Conservation (phyloP, 139 green algal genomes). For the Micractinium sp. region DNA sequence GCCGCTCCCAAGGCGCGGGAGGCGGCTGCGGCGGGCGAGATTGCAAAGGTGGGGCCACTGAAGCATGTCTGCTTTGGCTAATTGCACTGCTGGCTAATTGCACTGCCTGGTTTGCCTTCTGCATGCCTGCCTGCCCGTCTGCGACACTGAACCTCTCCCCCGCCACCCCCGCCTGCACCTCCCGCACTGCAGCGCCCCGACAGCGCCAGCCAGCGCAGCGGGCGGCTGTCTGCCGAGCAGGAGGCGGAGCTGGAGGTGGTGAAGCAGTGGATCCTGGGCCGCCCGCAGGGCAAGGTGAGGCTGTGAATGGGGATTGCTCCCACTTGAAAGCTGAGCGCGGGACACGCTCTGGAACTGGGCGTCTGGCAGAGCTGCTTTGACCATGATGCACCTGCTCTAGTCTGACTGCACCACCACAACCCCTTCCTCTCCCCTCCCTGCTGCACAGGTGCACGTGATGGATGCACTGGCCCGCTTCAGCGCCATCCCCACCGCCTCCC, state of each 20-base stretch:
- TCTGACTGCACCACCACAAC: no score
- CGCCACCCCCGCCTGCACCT: background rate
- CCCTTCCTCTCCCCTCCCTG: no score
- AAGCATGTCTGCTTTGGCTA: background rate
- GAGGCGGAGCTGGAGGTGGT: background rate
- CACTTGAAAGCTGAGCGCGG: background rate
- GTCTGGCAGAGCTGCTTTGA: background rate
- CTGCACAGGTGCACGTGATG: constrained; percentile 15
- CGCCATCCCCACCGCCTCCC: background rate
- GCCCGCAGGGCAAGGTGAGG: background rate
- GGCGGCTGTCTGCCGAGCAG: background rate
- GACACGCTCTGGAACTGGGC: background rate
- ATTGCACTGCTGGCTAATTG: background rate
- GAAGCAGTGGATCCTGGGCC: background rate
- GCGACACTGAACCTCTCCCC: background rate
- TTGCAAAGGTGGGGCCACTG: background rate
- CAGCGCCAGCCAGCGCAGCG: background rate
- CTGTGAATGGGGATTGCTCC: background rate
- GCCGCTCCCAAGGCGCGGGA: background rate
- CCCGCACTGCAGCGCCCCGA: background rate
- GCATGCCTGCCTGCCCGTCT: background rate
- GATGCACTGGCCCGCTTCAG: constrained; percentile 29
- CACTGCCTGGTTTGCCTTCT: background rate
- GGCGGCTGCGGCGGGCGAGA: background rate
- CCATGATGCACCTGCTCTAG: no score